phyloP scores from a whole-genome alignment of 169 alveolate species.

The Plasmodium vinckei region DNA sequence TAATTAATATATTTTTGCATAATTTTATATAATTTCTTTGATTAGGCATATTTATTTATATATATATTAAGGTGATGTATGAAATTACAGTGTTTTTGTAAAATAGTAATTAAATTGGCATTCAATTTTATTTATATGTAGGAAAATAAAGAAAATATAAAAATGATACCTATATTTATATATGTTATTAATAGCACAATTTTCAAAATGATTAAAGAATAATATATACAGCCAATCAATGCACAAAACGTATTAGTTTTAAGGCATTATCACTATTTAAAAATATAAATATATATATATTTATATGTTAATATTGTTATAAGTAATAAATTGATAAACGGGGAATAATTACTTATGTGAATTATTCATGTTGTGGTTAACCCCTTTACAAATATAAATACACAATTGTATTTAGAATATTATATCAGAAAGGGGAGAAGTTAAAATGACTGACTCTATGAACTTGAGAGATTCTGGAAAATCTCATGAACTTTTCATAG shows the following conservation, averaged over 20 bases:
- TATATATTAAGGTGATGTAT: not conserved
- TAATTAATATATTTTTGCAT: no score
- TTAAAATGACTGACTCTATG: conserved; percentile 32
- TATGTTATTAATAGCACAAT: not conserved
- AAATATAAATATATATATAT: no score
- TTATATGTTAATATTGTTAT: no score
- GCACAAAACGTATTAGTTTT: no score
- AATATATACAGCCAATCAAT: not conserved
- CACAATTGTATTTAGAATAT: not conserved
- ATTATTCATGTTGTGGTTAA: not conserved
- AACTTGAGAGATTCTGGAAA: conserved; percentile 20
- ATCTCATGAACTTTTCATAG: conserved; percentile 35
- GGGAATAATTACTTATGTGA: not conserved
- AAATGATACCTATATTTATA: not conserved
- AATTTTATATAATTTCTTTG: no score
- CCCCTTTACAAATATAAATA: not conserved
- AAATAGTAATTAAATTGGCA: not conserved
- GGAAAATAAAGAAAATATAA: not conserved
- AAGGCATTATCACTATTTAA: no score
- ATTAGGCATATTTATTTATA: no score
- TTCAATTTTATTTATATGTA: not conserved
- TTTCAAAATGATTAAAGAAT: conserved; percentile 6
- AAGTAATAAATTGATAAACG: no score
- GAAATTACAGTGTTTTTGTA: not conserved
- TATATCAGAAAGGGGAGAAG: not conserved